phyloP scores from a whole-genome alignment of 2,329 filamentous ascomycete species.

The Pseudohalonectria lignicola region DNA sequence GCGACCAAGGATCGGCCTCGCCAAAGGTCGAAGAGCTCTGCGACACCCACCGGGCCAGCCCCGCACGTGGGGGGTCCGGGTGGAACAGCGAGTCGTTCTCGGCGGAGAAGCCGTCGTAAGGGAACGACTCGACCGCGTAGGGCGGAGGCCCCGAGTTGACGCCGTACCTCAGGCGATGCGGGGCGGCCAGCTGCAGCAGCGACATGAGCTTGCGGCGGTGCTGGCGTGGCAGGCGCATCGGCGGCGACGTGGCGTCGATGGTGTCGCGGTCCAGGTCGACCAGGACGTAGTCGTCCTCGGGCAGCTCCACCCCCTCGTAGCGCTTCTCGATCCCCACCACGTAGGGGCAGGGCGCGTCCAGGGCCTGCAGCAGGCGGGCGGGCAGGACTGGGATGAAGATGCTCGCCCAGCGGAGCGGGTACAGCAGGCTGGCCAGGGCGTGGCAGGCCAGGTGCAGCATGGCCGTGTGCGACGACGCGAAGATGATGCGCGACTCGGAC shows the following conservation, averaged over 20 bases:
- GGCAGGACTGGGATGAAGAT: slow-evolving; percentile 91
- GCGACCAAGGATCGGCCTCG: slow-evolving; percentile 42
- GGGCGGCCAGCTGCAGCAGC: slow-evolving; percentile 79
- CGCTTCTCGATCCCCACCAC: slow-evolving; percentile 92
- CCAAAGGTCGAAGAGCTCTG: slow-evolving; percentile 86
- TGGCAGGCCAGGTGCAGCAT: slow-evolving; percentile 92
- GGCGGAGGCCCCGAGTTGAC: slow-evolving; percentile 81
- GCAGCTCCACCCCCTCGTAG: slow-evolving; percentile 76
- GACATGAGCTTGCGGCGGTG: slow-evolving; percentile 83
- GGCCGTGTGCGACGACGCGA: slow-evolving; percentile 87
- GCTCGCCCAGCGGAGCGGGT: slow-evolving; percentile 85
- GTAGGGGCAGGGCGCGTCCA: slow-evolving; percentile 93
- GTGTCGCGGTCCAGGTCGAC: slow-evolving; percentile 88
- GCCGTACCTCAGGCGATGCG: slow-evolving; percentile 77
- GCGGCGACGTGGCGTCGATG: slow-evolving; percentile 72
- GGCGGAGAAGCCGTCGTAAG: slow-evolving; percentile 78
- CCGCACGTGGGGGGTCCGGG: slow-evolving; percentile 56
- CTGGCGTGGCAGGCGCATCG: slow-evolving; percentile 73
- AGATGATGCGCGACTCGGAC: slow-evolving; percentile 88
- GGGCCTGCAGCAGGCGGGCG: slow-evolving; percentile 73
- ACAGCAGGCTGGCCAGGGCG: slow-evolving; percentile 75
- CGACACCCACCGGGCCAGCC: slow-evolving; percentile 74
- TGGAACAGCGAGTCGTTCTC: slow-evolving; percentile 77
- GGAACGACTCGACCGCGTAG: slow-evolving; percentile 88
- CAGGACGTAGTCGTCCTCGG: slow-evolving; percentile 90